Conservation (phyloP, 2,329 filamentous ascomycete genomes). For the Elsinoe arachidis region DNA sequence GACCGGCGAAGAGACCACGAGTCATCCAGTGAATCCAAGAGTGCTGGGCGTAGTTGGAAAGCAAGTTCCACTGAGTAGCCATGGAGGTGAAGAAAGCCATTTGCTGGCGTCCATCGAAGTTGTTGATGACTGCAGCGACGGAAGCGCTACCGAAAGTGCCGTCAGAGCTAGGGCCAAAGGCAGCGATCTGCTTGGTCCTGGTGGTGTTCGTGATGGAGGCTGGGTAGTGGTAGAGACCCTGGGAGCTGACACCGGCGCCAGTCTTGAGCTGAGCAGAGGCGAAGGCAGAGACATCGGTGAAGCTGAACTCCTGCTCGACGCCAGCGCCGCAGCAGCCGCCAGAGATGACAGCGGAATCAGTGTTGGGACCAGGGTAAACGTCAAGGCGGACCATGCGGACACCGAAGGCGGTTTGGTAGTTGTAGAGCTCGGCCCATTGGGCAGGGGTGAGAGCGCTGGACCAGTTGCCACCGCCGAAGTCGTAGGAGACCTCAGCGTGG, state of each 20-base stretch:
- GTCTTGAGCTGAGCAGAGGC: slow-evolving; percentile 46
- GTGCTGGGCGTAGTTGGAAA: slow-evolving; percentile 53
- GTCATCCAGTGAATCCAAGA: slow-evolving; percentile 56
- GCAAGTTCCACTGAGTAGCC: slow-evolving; percentile 43
- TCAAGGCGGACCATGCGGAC: slow-evolving; percentile 54
- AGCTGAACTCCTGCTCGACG: slow-evolving; percentile 45
- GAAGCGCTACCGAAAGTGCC: slow-evolving; percentile 32
- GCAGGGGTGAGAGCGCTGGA: slow-evolving; percentile 46
- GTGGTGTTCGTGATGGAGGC: slow-evolving; percentile 46
- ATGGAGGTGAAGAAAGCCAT: slow-evolving; percentile 54
- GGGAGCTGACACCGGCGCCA: slow-evolving; percentile 39
- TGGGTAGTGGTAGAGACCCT: slow-evolving; percentile 51
- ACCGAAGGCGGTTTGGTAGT: slow-evolving; percentile 50
- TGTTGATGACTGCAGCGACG: slow-evolving; percentile 53
- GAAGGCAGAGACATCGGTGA: slow-evolving; percentile 48
- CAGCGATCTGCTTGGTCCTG: slow-evolving; percentile 47
- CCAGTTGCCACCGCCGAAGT: slow-evolving; percentile 39
- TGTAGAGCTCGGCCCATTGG: slow-evolving; percentile 49
- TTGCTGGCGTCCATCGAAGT: slow-evolving; percentile 48
- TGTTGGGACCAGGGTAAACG: slow-evolving; percentile 45
- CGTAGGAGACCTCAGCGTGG: slow-evolving; percentile 46
- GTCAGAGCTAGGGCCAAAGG: slow-evolving; percentile 37
- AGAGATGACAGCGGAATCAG: slow-evolving; percentile 34
- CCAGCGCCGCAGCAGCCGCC: slow-evolving; percentile 41
- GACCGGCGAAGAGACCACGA: slow-evolving; percentile 49